These are phyloP conservation scores for Fusarium illudens DNA, from an alignment of 2,329 filamentous ascomycete species.

Conservation along the genomic window DNA sequence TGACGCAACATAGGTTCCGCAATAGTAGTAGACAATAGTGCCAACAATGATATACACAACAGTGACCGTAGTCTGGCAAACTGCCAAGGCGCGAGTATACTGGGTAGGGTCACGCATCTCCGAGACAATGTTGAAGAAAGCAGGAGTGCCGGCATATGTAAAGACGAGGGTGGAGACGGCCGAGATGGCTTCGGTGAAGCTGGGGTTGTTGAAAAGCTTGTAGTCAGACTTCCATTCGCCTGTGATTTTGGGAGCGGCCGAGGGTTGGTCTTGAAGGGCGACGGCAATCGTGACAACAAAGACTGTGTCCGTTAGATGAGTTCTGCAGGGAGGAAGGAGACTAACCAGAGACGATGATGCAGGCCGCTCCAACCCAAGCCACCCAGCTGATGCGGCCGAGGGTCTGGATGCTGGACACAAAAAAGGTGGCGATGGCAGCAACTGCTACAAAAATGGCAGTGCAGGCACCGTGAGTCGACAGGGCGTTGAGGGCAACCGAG, in stretches of 20 bases:
- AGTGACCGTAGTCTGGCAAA: constrained; percentile 39
- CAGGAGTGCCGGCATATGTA: constrained; percentile 47
- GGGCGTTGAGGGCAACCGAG: constrained; percentile 51
- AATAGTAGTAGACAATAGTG: constrained; percentile 54
- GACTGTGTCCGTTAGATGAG: background rate
- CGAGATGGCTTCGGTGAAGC: constrained; percentile 43
- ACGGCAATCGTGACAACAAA: constrained; percentile 12
- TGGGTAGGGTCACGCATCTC: constrained; percentile 43
- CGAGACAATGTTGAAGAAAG: constrained; percentile 42
- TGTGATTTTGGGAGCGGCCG: constrained; percentile 4
- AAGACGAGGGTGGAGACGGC: constrained; percentile 46
- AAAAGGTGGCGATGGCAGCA: constrained; percentile 39
- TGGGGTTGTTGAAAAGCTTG: constrained; percentile 41
- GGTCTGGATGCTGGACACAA: constrained; percentile 44
- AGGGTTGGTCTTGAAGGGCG: constrained; percentile 3
- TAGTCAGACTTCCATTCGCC: constrained; percentile 40
- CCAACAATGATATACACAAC: constrained; percentile 44
- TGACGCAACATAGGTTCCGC: constrained; percentile 54
- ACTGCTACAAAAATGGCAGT: constrained; percentile 51
- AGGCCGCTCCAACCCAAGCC: constrained; percentile 35
- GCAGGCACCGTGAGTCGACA: constrained; percentile 49
- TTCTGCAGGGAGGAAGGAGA: background rate
- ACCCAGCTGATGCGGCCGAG: constrained; percentile 45
- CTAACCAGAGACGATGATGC: constrained; percentile 10
- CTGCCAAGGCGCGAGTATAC: constrained; percentile 33